phyloP scores from a whole-genome alignment of 306 rosid genomes.

The Hylodesmum podocarpum region DNA sequence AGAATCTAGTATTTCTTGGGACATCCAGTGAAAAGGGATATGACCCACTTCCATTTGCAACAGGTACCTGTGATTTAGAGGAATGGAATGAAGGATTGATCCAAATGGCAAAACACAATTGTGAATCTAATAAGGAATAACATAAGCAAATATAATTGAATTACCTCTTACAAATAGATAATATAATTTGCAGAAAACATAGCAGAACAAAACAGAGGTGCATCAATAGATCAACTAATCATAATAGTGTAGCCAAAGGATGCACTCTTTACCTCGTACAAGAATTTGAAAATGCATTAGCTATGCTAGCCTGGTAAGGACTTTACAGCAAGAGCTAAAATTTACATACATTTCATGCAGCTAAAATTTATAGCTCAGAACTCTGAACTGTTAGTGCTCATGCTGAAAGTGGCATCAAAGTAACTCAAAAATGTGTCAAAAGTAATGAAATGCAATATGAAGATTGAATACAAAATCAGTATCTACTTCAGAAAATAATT shows the following conservation, averaged over 20 bases:
- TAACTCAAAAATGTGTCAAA: neutral
- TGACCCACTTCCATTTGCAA: slow-evolving; percentile 97
- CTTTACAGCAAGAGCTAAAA: neutral
- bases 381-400: neutral
- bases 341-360: neutral
- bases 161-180: neutral
- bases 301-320: neutral
- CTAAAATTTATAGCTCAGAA: neutral
- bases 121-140: slow-evolving; percentile 6
- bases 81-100: slow-evolving; percentile 19
- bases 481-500: neutral
- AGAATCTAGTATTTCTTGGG: slow-evolving; percentile 94
- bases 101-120: neutral
- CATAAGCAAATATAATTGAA: slow-evolving; percentile 21
- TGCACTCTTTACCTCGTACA: slow-evolving; percentile 25
- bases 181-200: neutral
- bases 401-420: neutral
- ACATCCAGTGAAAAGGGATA: slow-evolving; percentile 92
- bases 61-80: slow-evolving; percentile 72
- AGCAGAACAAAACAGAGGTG: neutral
- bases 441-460: neutral
- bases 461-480: neutral
- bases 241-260: slow-evolving; percentile 11
- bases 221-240: neutral
- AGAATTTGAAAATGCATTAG: slow-evolving; percentile 1